Evolutionary conservation across 257 asterid species (phyloP).

Genomic region (Cinchona pubescens): DNA sequence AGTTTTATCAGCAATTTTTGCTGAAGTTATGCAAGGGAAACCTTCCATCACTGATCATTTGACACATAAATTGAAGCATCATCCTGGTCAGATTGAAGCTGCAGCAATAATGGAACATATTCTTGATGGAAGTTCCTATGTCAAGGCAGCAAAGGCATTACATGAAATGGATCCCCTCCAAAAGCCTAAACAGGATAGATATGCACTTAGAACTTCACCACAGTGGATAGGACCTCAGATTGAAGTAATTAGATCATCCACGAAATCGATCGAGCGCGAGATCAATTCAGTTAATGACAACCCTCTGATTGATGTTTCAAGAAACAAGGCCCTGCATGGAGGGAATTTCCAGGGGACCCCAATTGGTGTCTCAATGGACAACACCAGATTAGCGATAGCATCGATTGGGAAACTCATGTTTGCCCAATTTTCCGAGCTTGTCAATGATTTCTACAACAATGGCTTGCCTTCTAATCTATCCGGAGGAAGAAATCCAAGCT

Average conservation of each 20-base stretch:
- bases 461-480: constrained; percentile 29
- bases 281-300: constrained; percentile 33
- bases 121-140: constrained; percentile 28
- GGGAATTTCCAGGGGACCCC: constrained; percentile 37
- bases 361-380: constrained; percentile 34
- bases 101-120: constrained; percentile 34
- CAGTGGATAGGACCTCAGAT: constrained; percentile 34
- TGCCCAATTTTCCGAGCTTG: constrained; percentile 33
- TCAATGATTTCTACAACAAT: constrained; percentile 28
- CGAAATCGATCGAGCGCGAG: constrained; percentile 30
- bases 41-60: constrained; percentile 31
- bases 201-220: constrained; percentile 30
- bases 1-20: constrained; percentile 28
- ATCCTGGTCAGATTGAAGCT: constrained; percentile 36
- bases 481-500: constrained; percentile 26
- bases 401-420: constrained; percentile 32
- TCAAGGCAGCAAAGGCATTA: constrained; percentile 22
- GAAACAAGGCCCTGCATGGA: constrained; percentile 30
- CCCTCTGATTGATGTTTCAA: constrained; percentile 31
- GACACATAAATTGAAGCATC: constrained; percentile 31
- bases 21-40: constrained; percentile 31
- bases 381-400: constrained; percentile 28
- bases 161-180: constrained; percentile 29
- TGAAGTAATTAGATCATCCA: constrained; percentile 29
- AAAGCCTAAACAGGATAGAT: constrained; percentile 31